These are phyloP conservation scores for Calonectria pteridis DNA, from an alignment of 2,329 filamentous ascomycete genomes.

Conservation along the genomic window DNA sequence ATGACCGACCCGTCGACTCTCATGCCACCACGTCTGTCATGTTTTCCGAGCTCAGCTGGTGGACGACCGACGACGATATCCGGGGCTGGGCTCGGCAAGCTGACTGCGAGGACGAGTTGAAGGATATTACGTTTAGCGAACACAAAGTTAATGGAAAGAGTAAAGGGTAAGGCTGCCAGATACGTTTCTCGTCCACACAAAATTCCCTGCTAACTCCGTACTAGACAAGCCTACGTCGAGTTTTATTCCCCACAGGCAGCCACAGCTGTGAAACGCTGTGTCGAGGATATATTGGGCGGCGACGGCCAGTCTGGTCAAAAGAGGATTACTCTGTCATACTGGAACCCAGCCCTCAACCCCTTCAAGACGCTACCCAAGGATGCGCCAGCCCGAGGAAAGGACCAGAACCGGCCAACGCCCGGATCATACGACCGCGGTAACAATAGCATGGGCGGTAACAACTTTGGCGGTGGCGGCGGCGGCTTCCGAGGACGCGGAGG, in stretches of 20 bases:
- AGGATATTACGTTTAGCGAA: conserved; percentile 96
- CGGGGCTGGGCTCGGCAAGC: conserved; percentile 86
- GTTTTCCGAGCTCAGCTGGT: conserved; percentile 94
- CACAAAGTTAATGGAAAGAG: conserved; percentile 99
- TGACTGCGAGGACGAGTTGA: conserved; percentile 85
- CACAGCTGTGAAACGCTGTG: conserved; percentile 84
- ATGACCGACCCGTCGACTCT: conserved; percentile 70
- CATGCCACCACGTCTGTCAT: conserved; percentile 79
- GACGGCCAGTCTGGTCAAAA: conserved; percentile 70
- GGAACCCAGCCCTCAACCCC: conserved; percentile 82
- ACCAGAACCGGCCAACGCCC: conserved; percentile 66
- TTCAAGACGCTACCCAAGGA: conserved; percentile 95
- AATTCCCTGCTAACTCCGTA: conserved; percentile 26
- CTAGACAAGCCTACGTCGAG: conserved; percentile 85
- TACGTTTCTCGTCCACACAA: background rate
- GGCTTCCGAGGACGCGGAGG: conserved; percentile 66
- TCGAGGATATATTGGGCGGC: conserved; percentile 72
- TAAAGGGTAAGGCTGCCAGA: conserved; percentile 78
- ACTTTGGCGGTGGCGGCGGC: conserved; percentile 62
- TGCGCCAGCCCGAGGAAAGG: conserved; percentile 74
- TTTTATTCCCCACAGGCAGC: conserved; percentile 87
- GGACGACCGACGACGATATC: conserved; percentile 95
- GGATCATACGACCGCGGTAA: conserved; percentile 57
- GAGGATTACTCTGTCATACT: conserved; percentile 80
- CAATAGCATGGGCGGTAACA: conserved; percentile 55